Evolutionary conservation across 2,329 filamentous ascomycete genomes (phyloP).

Genomic region (Tetracladium maxilliforme): DNA sequence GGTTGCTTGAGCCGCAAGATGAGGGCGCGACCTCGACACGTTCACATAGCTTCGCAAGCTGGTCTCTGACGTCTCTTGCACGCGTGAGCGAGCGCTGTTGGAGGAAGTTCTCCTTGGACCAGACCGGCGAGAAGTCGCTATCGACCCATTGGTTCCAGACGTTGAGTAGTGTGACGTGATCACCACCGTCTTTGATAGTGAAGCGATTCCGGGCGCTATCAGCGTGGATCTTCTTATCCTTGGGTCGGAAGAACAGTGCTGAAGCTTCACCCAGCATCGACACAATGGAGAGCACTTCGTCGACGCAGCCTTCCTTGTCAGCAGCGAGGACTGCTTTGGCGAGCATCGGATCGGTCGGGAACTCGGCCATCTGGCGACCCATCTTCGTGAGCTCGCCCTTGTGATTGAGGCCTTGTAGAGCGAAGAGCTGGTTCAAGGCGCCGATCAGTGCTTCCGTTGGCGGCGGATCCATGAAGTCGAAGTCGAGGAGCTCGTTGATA

Average conservation of each 20-base stretch:
- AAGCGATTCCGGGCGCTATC: slow-evolving; percentile 83
- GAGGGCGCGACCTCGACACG: slow-evolving; percentile 72
- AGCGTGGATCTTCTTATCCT: slow-evolving; percentile 94
- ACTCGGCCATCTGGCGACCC: slow-evolving; percentile 88
- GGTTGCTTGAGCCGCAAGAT: slow-evolving; percentile 53
- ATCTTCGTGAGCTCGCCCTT: slow-evolving; percentile 80
- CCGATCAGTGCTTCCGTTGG: slow-evolving; percentile 80
- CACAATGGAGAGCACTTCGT: slow-evolving; percentile 87
- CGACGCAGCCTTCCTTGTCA: slow-evolving; percentile 81
- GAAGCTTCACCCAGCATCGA: slow-evolving; percentile 84
- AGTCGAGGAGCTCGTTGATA: slow-evolving; percentile 83
- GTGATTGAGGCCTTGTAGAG: slow-evolving; percentile 77
- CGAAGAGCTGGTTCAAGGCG: slow-evolving; percentile 81
- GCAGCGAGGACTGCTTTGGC: slow-evolving; percentile 80
- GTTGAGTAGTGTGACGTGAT: slow-evolving; percentile 78
- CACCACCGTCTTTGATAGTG: slow-evolving; percentile 79
- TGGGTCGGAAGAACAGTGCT: slow-evolving; percentile 84
- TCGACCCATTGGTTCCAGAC: slow-evolving; percentile 96
- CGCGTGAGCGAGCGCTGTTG: slow-evolving; percentile 82
- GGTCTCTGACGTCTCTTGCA: slow-evolving; percentile 82
- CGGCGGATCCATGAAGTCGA: slow-evolving; percentile 93
- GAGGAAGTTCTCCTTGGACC: slow-evolving; percentile 85
- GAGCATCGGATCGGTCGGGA: slow-evolving; percentile 84
- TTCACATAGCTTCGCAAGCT: slow-evolving; percentile 83
- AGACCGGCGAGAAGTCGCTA: slow-evolving; percentile 74